Evolutionary conservation across 345 rosid genomes (phyloP), one percentile per base, ranked within the genome.

Genomic region (Anastatica hierochuntica): DNA sequence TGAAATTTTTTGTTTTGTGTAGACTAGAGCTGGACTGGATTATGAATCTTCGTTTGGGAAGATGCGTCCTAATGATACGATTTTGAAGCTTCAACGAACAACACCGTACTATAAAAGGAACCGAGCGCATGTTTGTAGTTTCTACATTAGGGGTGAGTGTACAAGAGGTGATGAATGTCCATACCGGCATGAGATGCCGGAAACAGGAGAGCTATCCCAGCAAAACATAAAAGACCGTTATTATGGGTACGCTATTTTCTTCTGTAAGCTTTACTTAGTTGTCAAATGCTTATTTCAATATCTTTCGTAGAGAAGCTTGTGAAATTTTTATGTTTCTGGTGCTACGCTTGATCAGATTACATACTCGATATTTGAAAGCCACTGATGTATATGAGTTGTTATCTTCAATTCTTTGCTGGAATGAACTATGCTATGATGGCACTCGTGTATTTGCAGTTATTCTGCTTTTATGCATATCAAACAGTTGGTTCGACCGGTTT

Each of bases 101-200:
- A 72, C 83, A 9, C 98, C 96, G 6, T 90, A 86, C 64, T 86
- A 86, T 62, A 86, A 86, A 67, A 74, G 97, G 53, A 86, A 86
- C 40, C 48, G 94, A 58, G 90, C 97, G 15, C 96, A 84, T 74
- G 76, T 90, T 63, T 90, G 97, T 79, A 90, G 96, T 74, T 90
- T 90, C 70, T 90, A 62, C 48, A 74, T 84, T 35, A 77, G 95
- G 16, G 97, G 97, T 37, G 96, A 90, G 69, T 87, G 98, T 66
- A 87, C 95, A 36, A 72, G 98, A 77, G 98, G 98, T 67, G 83
- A 79, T 13, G 98, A 90, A 61, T 90, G 98, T 66, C 98, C 95
- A 42, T 90, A 87, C 49, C 71, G 98, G 51, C 98, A 90, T 54
- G 96, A 90, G 80, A 87, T 90, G 96, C 96, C 98, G 1, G 72